Conservation (phyloP, 2,329 filamentous ascomycete species). For the Cladosporium halotolerans region DNA sequence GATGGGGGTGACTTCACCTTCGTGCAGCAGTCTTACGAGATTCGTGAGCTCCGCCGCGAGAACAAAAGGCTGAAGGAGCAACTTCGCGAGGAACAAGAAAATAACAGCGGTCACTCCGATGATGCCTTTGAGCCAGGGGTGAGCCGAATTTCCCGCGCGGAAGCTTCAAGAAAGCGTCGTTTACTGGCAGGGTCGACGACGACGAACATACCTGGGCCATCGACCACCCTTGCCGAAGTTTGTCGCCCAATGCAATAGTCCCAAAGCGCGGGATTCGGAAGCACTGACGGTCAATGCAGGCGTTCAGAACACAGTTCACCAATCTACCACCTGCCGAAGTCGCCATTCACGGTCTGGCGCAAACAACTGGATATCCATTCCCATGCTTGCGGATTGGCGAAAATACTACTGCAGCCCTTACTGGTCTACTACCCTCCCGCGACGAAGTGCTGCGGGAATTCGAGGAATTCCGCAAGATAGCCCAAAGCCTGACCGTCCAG, state of each 20-base stretch:
- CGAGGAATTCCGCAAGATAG: conserved; percentile 30
- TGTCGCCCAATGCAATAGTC: no score
- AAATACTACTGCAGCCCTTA: conserved; percentile 19
- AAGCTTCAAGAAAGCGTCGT: no score
- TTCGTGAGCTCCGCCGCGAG: conserved; percentile 41
- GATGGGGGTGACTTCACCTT: conserved; percentile 42
- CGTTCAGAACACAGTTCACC: neutral
- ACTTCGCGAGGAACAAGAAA: conserved; percentile 28
- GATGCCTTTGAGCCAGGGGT: no score
- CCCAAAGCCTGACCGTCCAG: conserved; percentile 33
- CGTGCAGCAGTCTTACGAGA: conserved; percentile 43
- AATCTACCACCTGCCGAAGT: neutral
- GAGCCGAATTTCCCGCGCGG: no score
- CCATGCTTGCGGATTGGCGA: conserved; percentile 35
- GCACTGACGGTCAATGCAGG: neutral
- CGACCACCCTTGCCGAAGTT: no score
- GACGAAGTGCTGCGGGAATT: conserved; percentile 36
- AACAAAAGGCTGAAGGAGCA: conserved; percentile 40
- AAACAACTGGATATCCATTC: conserved; percentile 33
- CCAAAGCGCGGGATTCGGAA: neutral
- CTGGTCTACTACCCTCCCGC: conserved; percentile 26
- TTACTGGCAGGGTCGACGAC: no score
- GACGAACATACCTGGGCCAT: no score
- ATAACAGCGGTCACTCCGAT: neutral
- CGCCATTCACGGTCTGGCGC: neutral